Evolutionary conservation across 768 basidiomycete species (phyloP).

Genomic region (Botryobasidium botryosum): DNA sequence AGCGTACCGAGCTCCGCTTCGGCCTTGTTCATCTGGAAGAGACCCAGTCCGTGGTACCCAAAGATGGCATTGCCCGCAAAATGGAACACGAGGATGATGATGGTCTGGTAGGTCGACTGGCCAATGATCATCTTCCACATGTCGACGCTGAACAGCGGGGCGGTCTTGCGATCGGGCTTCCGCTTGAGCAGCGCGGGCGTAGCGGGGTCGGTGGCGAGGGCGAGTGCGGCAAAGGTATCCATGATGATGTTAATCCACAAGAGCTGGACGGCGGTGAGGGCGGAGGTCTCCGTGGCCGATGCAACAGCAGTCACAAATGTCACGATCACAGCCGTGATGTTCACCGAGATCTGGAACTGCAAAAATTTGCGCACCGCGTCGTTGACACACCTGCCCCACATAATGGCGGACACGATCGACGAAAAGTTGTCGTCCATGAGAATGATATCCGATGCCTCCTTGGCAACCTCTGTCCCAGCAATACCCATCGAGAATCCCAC

Average conservation of each 20-base stretch:
- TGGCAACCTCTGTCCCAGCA: conserved; percentile 94
- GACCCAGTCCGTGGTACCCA: conserved; percentile 25
- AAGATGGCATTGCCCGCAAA: conserved; percentile 66
- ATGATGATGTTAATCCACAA: conserved; percentile 99
- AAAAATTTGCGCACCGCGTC: conserved; percentile 95
- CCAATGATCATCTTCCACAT: conserved; percentile 96
- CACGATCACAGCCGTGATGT: conserved; percentile 88
- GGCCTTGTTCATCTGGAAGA: conserved; percentile 21
- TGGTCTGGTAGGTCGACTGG: conserved; percentile 77
- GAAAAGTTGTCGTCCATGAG: conserved; percentile 96
- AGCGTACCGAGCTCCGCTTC: conserved; percentile 53
- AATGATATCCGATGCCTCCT: conserved; percentile 97
- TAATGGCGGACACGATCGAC: conserved; percentile 92
- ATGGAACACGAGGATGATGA: conserved; percentile 74
- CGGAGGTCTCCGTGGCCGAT: conserved; percentile 56
- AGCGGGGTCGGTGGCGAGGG: conserved; percentile 93
- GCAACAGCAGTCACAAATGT: conserved; percentile 84
- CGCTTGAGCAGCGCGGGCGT: conserved; percentile 63
- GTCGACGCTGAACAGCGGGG: conserved; percentile 76
- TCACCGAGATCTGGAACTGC: conserved; percentile 89
- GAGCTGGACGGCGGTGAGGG: conserved; percentile 89
- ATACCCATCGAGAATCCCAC: conserved; percentile 97
- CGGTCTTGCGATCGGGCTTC: conserved; percentile 77
- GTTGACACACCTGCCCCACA: conserved; percentile 98
- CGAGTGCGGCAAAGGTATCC: conserved; percentile 97